phyloP scores from a whole-genome alignment of 768 basidiomycete genomes.

The Pholiota microspora region DNA sequence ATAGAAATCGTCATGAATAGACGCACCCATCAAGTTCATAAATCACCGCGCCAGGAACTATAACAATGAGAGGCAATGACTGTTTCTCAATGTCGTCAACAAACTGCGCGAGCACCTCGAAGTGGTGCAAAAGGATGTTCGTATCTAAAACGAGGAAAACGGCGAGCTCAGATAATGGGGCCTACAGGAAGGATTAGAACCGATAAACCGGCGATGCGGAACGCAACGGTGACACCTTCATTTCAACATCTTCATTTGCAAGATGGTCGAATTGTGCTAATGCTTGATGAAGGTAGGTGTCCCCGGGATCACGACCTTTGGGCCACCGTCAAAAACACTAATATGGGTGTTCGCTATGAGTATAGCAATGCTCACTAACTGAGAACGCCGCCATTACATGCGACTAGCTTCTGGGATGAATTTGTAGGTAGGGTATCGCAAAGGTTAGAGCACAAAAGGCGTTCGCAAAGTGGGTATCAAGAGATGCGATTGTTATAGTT shows the following conservation, averaged over 20 bases:
- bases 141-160: conserved; percentile 71
- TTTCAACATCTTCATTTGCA: conserved; percentile 69
- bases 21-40: conserved; percentile 72
- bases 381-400: background rate
- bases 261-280: conserved; percentile 52
- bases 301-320: conserved; percentile 3
- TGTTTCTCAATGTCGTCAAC: conserved; percentile 56
- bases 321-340: background rate
- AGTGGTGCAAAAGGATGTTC: conserved; percentile 70
- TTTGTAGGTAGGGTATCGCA: background rate
- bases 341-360: no score
- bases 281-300: conserved; percentile 36
- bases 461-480: background rate
- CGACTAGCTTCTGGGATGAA: background rate
- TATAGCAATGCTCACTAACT: conserved; percentile 1
- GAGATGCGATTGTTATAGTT: background rate
- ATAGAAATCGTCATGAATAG: no score
- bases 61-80: conserved; percentile 50
- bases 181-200: conserved; percentile 26
- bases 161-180: conserved; percentile 37
- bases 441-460: background rate
- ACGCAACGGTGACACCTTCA: conserved; percentile 49
- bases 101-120: conserved; percentile 64
- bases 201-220: background rate
- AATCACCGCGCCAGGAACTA: conserved; percentile 75